phyloP scores from a whole-genome alignment of 2,329 filamentous ascomycete species.

The Thelonectria blattea region DNA sequence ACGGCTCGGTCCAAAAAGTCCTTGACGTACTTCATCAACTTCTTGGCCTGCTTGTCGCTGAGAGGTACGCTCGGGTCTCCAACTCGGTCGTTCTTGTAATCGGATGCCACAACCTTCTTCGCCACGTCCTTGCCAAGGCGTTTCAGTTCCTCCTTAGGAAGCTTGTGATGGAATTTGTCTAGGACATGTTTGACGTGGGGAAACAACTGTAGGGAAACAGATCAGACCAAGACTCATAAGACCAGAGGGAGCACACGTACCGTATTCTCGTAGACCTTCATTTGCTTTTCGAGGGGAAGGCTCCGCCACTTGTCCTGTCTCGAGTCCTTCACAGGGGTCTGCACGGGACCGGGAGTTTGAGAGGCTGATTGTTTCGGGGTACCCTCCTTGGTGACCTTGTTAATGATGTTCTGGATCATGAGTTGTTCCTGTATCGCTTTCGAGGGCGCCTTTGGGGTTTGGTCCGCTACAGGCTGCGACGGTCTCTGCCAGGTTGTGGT shows the following conservation, averaged over 20 bases:
- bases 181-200: slow-evolving; percentile 85
- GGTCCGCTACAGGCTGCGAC: slow-evolving; percentile 69
- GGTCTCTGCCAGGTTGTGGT: slow-evolving; percentile 84
- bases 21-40: slow-evolving; percentile 82
- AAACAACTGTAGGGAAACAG: slow-evolving; percentile 65
- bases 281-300: slow-evolving; percentile 81
- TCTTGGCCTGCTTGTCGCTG: slow-evolving; percentile 77
- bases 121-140: slow-evolving; percentile 70
- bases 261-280: slow-evolving; percentile 93
- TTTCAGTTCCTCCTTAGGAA: slow-evolving; percentile 79
- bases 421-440: slow-evolving; percentile 69
- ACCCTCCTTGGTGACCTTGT: slow-evolving; percentile 76
- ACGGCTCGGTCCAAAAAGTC: slow-evolving; percentile 89
- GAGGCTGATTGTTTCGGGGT: slow-evolving; percentile 60
- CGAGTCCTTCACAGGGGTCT: slow-evolving; percentile 60
- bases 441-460: slow-evolving; percentile 68
- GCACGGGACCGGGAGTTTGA: slow-evolving; percentile 68
- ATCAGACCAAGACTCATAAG: slow-evolving; percentile 18
- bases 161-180: slow-evolving; percentile 84
- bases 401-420: slow-evolving; percentile 82
- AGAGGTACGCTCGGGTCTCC: slow-evolving; percentile 75
- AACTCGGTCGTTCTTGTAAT: slow-evolving; percentile 90
- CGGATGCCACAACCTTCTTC: slow-evolving; percentile 89
- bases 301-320: slow-evolving; percentile 75
- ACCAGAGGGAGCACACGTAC: slow-evolving; percentile 58